Conservation (phyloP, 148 eudicot genomes). For the Fagopyrum tataricum region DNA sequence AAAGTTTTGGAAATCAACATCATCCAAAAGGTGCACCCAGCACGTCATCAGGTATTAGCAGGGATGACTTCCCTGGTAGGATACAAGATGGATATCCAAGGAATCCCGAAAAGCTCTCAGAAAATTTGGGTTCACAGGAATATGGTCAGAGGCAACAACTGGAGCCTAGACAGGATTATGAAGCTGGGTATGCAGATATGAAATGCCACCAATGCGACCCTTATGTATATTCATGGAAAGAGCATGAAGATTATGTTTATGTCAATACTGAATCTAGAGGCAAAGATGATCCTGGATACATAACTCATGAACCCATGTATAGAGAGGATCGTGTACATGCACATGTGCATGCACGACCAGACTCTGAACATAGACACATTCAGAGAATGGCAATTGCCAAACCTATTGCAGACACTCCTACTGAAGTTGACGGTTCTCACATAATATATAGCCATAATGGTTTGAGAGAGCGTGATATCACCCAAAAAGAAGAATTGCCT, state of each 20-base stretch:
- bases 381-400: conserved; percentile 19
- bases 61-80: conserved; percentile 17
- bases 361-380: conserved; percentile 18
- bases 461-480: conserved; percentile 20
- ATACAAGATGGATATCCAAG: conserved; percentile 20
- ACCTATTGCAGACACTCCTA: conserved; percentile 15
- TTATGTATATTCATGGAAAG: conserved; percentile 19
- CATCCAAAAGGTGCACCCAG: conserved; percentile 20
- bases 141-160: conserved; percentile 24
- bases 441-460: conserved; percentile 16
- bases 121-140: conserved; percentile 18
- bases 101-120: conserved; percentile 17
- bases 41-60: conserved; percentile 24
- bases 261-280: conserved; percentile 20
- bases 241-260: conserved; percentile 25
- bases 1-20: conserved; percentile 22
- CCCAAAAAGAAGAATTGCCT: conserved; percentile 18
- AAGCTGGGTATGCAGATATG: conserved; percentile 20
- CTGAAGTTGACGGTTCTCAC: conserved; percentile 28
- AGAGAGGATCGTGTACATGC: conserved; percentile 16
- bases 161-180: conserved; percentile 21
- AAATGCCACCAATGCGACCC: conserved; percentile 17
- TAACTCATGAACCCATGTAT: conserved; percentile 18
- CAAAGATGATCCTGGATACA: conserved; percentile 19
- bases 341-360: conserved; percentile 17